Percentiles rank a stretch among this genome's conserved stretches.
Evolutionary conservation across 345 rosid genomes (phyloP).

Genomic region (Eucalyptus cloeziana): DNA sequence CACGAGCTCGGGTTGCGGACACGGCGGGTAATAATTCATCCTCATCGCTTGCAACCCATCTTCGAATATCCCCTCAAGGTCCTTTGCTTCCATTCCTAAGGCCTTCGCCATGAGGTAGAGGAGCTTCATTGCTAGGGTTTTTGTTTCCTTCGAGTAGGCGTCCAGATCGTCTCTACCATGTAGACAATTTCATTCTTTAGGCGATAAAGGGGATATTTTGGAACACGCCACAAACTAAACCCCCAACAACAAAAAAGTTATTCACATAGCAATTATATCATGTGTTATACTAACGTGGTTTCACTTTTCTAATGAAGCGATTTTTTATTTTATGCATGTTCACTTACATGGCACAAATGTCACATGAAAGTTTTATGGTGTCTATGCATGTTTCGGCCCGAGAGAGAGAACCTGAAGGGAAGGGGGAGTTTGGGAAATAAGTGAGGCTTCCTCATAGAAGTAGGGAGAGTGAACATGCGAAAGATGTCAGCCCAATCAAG

Average conservation of each 20-base stretch:
- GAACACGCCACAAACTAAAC: not conserved
- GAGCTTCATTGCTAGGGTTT: conserved; percentile 16
- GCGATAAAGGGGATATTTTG: not conserved
- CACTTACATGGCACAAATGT: no score
- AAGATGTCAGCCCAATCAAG: conserved; percentile 2
- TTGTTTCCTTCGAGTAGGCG: conserved; percentile 19
- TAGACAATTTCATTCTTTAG: not conserved
- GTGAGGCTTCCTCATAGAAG: not conserved
- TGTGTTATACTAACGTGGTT: not conserved
- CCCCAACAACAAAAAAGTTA: not conserved
- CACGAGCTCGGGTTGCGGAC: conserved; percentile 19
- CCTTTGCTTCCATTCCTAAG: conserved; percentile 29
- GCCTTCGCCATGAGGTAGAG: conserved; percentile 24
- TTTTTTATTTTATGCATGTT: not conserved
- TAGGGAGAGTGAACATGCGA: not conserved
- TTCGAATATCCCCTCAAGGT: conserved; percentile 9
- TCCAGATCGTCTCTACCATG: conserved; percentile 36
- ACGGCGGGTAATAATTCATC: conserved; percentile 28
- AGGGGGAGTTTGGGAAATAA: not conserved
- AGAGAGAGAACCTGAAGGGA: not conserved
- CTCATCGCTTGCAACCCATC: conserved; percentile 11
- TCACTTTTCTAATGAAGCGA: not conserved
- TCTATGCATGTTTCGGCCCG: not conserved
- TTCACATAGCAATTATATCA: not conserved
- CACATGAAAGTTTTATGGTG: no score